Evolutionary conservation across 2,329 filamentous ascomycete genomes (phyloP), one percentile per base, ranked within the genome.

Genomic region (Cercospora sp.): DNA sequence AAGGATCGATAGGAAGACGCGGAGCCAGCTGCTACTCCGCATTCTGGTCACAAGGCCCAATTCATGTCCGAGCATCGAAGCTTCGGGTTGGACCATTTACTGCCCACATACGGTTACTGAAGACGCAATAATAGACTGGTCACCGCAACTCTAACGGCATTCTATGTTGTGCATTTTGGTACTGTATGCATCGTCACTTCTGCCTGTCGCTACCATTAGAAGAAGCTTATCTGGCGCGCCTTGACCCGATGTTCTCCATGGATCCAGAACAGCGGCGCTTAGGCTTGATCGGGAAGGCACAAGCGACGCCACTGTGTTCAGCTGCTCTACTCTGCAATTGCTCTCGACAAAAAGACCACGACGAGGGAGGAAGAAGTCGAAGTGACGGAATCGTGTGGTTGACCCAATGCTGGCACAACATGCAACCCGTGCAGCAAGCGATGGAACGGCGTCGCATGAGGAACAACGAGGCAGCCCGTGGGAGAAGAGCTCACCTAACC

Each of bases 241-340:
- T 53, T 20, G 55, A 9, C 16, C 30, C 26, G 55, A 58, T n/a
- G 55, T 31, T 31, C 28, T 31, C 28, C 23, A 57, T 31, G 28
- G 53, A 57, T 23, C 20, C 28, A 58, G 55, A 58, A 18, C 18
- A 16, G 26, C 26, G 55, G 55, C 55, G 61, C 28, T 40, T 55
- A 20, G 18, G 61, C 61, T 55, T 48, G 30, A 63, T 53, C 7
- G 30, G 61, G 61, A 63, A 63, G 61, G 61, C 48, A 31, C 28
- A 63, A 28, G 45, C 61, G 61, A 63, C 28, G 18, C 61, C 28
- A 23, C 61, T 33, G 28, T 31, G 23, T 57, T 55, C 30, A 33
- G 20, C 16, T 26, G 6, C 13, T 23, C 60, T 33, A 36, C 42
- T 13, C 18, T 36, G 45, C n/a, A 26, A 26, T 18, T 36, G 16